phyloP scores from a whole-genome alignment of 75 land plant species.

The Isoetes taiwanensis region DNA sequence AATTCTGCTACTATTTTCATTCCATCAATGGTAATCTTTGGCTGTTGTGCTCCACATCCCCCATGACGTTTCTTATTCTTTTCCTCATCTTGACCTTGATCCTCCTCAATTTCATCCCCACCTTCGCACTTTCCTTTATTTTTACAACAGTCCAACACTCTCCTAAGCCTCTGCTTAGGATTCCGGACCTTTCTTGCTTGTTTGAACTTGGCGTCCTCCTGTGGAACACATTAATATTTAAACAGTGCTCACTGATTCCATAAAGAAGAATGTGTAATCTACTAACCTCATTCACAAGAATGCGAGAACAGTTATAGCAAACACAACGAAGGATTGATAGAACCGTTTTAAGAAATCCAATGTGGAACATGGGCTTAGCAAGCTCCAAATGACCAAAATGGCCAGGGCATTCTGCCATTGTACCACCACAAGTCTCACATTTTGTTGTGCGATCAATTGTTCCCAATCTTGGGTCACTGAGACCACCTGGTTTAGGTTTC shows the following conservation, averaged over 20 bases:
- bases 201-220: constrained; percentile 79
- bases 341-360: constrained; percentile 93
- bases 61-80: constrained; percentile 62
- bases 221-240: background rate
- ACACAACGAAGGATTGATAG: constrained; percentile 79
- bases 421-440: constrained; percentile 91
- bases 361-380: constrained; percentile 97
- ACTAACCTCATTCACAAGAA: constrained; percentile 83
- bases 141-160: constrained; percentile 86
- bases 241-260: background rate
- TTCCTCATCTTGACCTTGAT: constrained; percentile 46
- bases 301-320: constrained; percentile 86
- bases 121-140: constrained; percentile 78
- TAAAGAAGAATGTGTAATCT: background rate
- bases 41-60: constrained; percentile 97
- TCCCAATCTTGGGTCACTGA: constrained; percentile 88
- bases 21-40: constrained; percentile 76
- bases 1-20: constrained; percentile 91
- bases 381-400: constrained; percentile 98
- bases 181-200: constrained; percentile 71
- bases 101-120: constrained; percentile 62
- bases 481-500: constrained; percentile 81
- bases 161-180: constrained; percentile 63
- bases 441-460: constrained; percentile 81
- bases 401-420: constrained; percentile 98